Base-by-base conservation (phyloP, 2,329 filamentous ascomycete genomes). In the Ophiostoma perfectum region DNA sequence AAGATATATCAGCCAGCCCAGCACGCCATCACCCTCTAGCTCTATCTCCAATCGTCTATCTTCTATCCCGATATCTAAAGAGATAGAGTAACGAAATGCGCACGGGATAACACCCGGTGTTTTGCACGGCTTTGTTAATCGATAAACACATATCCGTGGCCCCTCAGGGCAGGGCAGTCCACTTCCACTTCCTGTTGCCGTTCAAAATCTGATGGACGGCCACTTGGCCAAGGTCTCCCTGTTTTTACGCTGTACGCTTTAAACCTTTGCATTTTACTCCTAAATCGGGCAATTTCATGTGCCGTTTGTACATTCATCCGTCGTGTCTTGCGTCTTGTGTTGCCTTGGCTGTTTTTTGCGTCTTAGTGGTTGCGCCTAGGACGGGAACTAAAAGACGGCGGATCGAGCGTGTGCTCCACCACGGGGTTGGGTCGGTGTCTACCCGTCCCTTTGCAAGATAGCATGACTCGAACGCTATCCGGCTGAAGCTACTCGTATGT, bases 91-190 rank as follows among this genome's bases (percentile, higher is more conserved):
- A 38, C 27, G 55, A 27, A 3, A 27, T 14, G 49, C n/a, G n/a
- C 55, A 52, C 49, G 38, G 55, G 27, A 60, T 60, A 60, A 27
- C 27, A 12, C 14, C 49, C 49, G 49, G 55, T 18, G 27, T 60
- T 14, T 39, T 38, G 55, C 27, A 60, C 55, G 27, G 27, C 55
- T 60, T 60, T 60, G 27, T 60, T 60, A 6, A 14, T 60, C 11
- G 11, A 60, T 38, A 60, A 27, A 39, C 55, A 27, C 49, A 60
- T 36, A 60, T 60, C 55, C 11, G 55, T 60, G 55, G 55, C 55
- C 27, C 55, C 55, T 60, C 55, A 38, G 27, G 27, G 55, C 55
- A 38, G 27, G 27, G 55, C 49, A 55, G 49, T 27, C 49, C 49
- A 55, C 49, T 47, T 55, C 49, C 27, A 27, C 27, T 1, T 27